Percentiles rank a stretch among this genome's conserved stretches.
Evolutionary conservation across 495 filamentous ascomycete species (phyloP).

Genomic region (Sabuloglossum arenarium): DNA sequence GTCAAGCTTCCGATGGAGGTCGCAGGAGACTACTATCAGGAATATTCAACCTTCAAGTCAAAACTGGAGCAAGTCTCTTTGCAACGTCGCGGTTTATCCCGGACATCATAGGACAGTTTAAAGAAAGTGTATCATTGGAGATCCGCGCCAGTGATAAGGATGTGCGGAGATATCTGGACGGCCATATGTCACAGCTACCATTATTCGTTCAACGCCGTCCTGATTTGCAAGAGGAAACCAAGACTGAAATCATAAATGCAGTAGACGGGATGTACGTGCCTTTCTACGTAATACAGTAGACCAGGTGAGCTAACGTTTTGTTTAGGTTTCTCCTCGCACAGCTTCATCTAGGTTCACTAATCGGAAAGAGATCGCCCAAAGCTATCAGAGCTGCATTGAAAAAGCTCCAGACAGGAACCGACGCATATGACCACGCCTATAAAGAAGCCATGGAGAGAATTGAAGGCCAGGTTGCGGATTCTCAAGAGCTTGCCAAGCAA

Average conservation of each 20-base stretch:
- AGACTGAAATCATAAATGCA: slow-evolving; percentile 5
- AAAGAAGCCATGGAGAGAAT: slow-evolving; percentile 24
- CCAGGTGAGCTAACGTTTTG: slow-evolving; percentile 10
- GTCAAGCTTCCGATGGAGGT: slow-evolving; percentile 5
- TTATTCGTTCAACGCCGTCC: slow-evolving; percentile 6
- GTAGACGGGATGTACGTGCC: slow-evolving; percentile 13
- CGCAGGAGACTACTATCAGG: slow-evolving; percentile 4
- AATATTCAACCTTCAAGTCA: slow-evolving; percentile 3
- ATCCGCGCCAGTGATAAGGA: slow-evolving; percentile 15
- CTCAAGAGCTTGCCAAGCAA: slow-evolving; percentile 15
- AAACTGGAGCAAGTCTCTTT: slow-evolving; percentile 8
- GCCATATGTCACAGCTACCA: slow-evolving; percentile 5
- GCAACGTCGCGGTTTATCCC: slow-evolving; percentile 15
- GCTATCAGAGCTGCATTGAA: slow-evolving; percentile 17
- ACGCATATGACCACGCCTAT: slow-evolving; percentile 20
- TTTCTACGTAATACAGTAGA: slow-evolving; percentile 7
- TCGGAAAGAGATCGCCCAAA: slow-evolving; percentile 14
- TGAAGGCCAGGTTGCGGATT: slow-evolving; percentile 13
- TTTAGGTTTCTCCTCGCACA: slow-evolving; percentile 32
- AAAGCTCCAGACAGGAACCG: slow-evolving; percentile 12
- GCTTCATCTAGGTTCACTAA: slow-evolving; percentile 26
- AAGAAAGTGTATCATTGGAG: slow-evolving; percentile 7
- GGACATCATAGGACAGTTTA: slow-evolving; percentile 7
- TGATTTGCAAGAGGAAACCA: slow-evolving; percentile 9
- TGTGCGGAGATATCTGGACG: slow-evolving; percentile 14